A percentile compares a stretch with the other conserved stretches of the same genome.
Conservation (phyloP, 2,329 filamentous ascomycete genomes). For the Juglanconis juglandina region DNA sequence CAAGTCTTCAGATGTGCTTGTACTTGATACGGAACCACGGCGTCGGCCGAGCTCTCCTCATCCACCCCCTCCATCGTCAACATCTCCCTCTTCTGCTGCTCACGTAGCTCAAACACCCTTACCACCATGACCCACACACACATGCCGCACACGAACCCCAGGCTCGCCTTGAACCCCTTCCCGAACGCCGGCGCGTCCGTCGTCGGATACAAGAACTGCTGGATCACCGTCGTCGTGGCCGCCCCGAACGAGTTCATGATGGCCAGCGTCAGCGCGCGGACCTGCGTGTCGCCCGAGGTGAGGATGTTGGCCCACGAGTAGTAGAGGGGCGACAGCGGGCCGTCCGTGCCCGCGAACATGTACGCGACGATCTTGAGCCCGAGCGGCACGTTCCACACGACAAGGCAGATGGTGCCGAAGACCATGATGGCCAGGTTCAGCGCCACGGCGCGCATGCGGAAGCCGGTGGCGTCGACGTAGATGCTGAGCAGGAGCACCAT, state of each 20-base stretch:
- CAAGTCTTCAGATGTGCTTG: neutral
- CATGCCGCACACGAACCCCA: constrained; percentile 19
- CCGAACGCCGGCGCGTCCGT: constrained; percentile 29
- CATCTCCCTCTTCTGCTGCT: neutral
- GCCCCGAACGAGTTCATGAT: constrained; percentile 34
- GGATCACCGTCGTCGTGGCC: constrained; percentile 29
- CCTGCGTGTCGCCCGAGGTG: constrained; percentile 30
- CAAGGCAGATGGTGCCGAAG: constrained; percentile 30
- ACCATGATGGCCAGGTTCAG: constrained; percentile 29
- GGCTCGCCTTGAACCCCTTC: constrained; percentile 28
- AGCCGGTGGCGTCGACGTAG: constrained; percentile 31
- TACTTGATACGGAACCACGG: neutral
- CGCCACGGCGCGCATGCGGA: constrained; percentile 29
- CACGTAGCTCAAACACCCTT: constrained; percentile 1
- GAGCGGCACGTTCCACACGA: constrained; percentile 29
- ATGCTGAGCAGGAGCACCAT: constrained; percentile 25
- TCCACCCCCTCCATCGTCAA: neutral
- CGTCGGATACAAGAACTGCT: constrained; percentile 31
- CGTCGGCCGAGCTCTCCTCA: neutral
- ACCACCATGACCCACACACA: constrained; percentile 9
- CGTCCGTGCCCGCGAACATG: constrained; percentile 33
- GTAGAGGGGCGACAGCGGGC: constrained; percentile 33
- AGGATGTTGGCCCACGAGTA: constrained; percentile 34
- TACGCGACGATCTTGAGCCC: constrained; percentile 32
- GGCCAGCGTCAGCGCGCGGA: constrained; percentile 31